Evolutionary conservation across 2,329 filamentous ascomycete genomes (phyloP).

Genomic region (Colletotrichum chrysophilum): DNA sequence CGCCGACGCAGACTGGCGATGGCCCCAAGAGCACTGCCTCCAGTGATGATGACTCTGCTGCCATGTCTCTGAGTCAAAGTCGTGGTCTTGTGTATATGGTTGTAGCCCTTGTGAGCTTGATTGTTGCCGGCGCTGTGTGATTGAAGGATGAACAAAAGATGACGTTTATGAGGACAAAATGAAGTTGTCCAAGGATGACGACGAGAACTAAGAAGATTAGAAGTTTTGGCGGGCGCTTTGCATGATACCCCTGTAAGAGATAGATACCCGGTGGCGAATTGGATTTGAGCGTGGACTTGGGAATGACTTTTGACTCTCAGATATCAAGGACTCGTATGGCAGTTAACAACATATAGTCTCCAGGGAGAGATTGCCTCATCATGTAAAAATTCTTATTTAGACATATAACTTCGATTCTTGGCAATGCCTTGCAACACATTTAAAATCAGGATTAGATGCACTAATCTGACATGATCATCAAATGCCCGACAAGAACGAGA

Average conservation of each 20-base stretch:
- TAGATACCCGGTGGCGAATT: neutral
- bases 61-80: neutral
- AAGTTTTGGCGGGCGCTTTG: neutral
- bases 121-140: neutral
- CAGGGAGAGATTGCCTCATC: too few species aligned
- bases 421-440: too few species aligned
- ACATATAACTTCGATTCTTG: too few species aligned
- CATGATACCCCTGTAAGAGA: neutral
- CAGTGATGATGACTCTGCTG: neutral
- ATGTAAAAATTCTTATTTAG: too few species aligned
- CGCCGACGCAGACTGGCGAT: constrained; percentile 7
- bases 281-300: neutral
- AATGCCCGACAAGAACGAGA: too few species aligned
- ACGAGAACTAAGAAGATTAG: fast-evolving
- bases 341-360: too few species aligned
- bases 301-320: neutral
- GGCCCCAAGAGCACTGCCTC: neutral
- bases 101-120: neutral
- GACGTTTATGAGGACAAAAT: neutral
- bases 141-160: too few species aligned
- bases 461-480: too few species aligned
- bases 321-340: too few species aligned
- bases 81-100: neutral
- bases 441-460: too few species aligned
- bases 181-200: too few species aligned